Evolutionary conservation across 2,329 filamentous ascomycete genomes (phyloP).

Genomic region (Metarhizium anisopliae): DNA sequence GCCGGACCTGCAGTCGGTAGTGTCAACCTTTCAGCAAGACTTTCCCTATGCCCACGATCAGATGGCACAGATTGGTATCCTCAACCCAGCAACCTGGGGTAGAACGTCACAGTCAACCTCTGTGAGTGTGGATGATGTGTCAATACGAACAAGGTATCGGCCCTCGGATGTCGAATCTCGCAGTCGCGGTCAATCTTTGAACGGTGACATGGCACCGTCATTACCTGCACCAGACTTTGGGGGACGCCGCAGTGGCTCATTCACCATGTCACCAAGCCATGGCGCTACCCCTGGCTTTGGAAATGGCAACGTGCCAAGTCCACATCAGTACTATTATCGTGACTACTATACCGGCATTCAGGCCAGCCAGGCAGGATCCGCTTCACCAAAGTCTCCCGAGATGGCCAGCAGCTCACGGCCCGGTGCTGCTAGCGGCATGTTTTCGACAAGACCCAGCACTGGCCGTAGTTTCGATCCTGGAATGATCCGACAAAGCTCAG

Average conservation of each 20-base stretch:
- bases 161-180: slow-evolving; percentile 42
- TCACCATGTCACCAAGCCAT: slow-evolving; percentile 49
- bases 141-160: slow-evolving; percentile 37
- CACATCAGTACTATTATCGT: slow-evolving; percentile 48
- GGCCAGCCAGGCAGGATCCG: slow-evolving; percentile 43
- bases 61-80: slow-evolving; percentile 61
- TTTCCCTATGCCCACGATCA: slow-evolving; percentile 68
- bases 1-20: slow-evolving; percentile 62
- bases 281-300: slow-evolving; percentile 12
- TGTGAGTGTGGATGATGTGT: slow-evolving; percentile 42
- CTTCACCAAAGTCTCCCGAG: slow-evolving; percentile 48
- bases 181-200: slow-evolving; percentile 50
- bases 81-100: slow-evolving; percentile 63
- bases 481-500: slow-evolving; percentile 41
- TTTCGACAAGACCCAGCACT: slow-evolving; percentile 46
- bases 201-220: slow-evolving; percentile 53
- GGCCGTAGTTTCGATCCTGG: slow-evolving; percentile 51
- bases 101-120: slow-evolving; percentile 51
- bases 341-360: slow-evolving; percentile 38
- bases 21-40: slow-evolving; percentile 69
- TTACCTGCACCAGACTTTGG: slow-evolving; percentile 58
- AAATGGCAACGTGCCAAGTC: slow-evolving; percentile 28
- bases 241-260: slow-evolving; percentile 57
- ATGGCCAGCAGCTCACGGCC: slow-evolving; percentile 39
- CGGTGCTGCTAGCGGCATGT: slow-evolving; percentile 27